phyloP scores from a whole-genome alignment of 2,329 filamentous ascomycete genomes.

The Diaporthe longicolla region DNA sequence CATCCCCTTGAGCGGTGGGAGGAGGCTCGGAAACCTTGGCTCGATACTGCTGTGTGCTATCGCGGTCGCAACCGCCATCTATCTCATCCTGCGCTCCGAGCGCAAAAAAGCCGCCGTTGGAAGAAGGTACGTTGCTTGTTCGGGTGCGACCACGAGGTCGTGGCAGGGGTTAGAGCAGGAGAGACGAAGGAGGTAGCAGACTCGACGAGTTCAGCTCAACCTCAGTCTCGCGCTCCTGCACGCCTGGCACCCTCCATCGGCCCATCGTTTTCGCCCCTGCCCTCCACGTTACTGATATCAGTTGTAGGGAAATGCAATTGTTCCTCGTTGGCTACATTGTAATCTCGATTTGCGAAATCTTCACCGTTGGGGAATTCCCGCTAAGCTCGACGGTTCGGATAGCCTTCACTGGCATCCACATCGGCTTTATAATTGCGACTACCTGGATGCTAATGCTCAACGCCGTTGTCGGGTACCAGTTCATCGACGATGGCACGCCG shows the following conservation, averaged over 20 bases:
- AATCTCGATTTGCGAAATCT: conserved; percentile 95
- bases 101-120: conserved; percentile 94
- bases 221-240: conserved; percentile 1
- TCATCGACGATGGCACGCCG: conserved; percentile 92
- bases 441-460: conserved; percentile 94
- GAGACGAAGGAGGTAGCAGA: not conserved
- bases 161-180: not conserved
- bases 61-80: conserved; percentile 77
- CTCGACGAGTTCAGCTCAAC: not conserved
- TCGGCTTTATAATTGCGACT: conserved; percentile 89
- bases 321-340: conserved; percentile 90
- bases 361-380: conserved; percentile 92
- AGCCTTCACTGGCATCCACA: conserved; percentile 89
- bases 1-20: conserved; percentile 76
- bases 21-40: conserved; percentile 87
- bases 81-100: conserved; percentile 85
- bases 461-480: conserved; percentile 90
- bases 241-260: conserved; percentile 3
- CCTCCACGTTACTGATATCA: not conserved
- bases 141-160: not conserved
- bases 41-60: conserved; percentile 87
- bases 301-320: conserved; percentile 89
- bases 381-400: conserved; percentile 78
- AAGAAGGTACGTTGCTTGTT: conserved; percentile 75
- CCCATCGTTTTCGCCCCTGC: not conserved